A percentile compares a stretch with the other conserved stretches of the same genome.
These are phyloP conservation scores for Aquilaria agallochum DNA, from an alignment of 441 rosid species.

Conservation along the genomic window DNA sequence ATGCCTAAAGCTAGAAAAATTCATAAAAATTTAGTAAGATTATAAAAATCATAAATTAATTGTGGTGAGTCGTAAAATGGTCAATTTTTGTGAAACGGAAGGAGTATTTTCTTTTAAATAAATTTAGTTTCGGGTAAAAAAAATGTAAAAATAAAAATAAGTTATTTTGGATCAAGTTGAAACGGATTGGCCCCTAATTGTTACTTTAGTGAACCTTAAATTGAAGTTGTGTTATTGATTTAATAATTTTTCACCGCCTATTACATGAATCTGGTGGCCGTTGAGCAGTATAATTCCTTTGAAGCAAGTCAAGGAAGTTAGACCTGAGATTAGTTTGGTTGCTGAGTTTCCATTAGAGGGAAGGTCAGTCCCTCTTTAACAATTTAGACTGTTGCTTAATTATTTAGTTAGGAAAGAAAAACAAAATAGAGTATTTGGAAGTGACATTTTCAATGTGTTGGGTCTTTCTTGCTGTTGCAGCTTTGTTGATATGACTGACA, in stretches of 20 bases:
- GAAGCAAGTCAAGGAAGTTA: slow-evolving; percentile 52
- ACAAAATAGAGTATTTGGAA: slow-evolving; percentile 3
- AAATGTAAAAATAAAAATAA: too few relatives aligned
- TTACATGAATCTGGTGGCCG: slow-evolving; percentile 12
- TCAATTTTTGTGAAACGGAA: too few relatives aligned
- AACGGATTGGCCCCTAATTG: too few relatives aligned
- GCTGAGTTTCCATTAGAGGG: slow-evolving; percentile 69
- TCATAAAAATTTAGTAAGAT: too few relatives aligned
- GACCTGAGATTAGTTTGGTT: slow-evolving; percentile 57
- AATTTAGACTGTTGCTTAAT: slow-evolving; percentile 4
- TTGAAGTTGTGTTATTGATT: slow-evolving; percentile 7
- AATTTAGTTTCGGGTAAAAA: too few relatives aligned
- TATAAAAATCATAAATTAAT: too few relatives aligned
- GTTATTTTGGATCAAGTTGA: too few relatives aligned
- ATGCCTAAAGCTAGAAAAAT: too few relatives aligned
- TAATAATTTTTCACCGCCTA: neutral
- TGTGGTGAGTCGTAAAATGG: too few relatives aligned
- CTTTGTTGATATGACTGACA: slow-evolving; percentile 49
- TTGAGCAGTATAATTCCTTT: slow-evolving; percentile 49
- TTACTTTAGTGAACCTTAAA: too few relatives aligned
- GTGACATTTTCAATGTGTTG: slow-evolving; percentile 12
- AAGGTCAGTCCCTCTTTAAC: slow-evolving; percentile 34
- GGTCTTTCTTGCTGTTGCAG: slow-evolving; percentile 39
- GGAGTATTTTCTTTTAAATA: neutral
- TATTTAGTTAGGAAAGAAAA: neutral